Evolutionary conservation across 2,329 filamentous ascomycete species (phyloP).

Genomic region (Aspergillus amoenus): DNA sequence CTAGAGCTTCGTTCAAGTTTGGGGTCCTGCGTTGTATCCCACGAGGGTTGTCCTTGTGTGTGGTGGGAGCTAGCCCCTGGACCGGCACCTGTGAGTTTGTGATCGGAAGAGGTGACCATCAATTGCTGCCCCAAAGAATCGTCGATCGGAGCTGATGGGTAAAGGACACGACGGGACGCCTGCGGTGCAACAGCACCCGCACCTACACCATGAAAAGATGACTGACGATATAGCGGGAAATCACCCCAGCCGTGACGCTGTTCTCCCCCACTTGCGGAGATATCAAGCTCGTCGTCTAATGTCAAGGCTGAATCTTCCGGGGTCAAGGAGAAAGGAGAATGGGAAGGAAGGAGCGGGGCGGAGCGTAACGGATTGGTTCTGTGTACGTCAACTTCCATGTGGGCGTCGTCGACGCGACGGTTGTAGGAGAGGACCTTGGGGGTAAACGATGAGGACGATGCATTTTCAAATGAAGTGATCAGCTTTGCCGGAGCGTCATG

Average conservation of each 20-base stretch:
- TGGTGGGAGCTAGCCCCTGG: slow-evolving; percentile 24
- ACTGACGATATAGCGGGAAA: slow-evolving; percentile 22
- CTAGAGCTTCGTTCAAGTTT: slow-evolving; percentile 40
- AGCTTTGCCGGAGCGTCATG: slow-evolving; percentile 33
- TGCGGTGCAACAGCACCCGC: slow-evolving; percentile 19
- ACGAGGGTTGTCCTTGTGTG: slow-evolving; percentile 21
- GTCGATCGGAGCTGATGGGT: slow-evolving; percentile 31
- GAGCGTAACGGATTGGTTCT: slow-evolving; percentile 31
- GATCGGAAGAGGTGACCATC: slow-evolving; percentile 21
- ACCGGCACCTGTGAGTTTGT: slow-evolving; percentile 17
- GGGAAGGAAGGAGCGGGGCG: slow-evolving; percentile 26
- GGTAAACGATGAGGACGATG: slow-evolving; percentile 24
- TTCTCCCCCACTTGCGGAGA: slow-evolving; percentile 16
- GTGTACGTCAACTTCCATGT: slow-evolving; percentile 40
- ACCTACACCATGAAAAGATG: slow-evolving; percentile 25
- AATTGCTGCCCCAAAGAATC: slow-evolving; percentile 21
- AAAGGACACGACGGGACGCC: slow-evolving; percentile 25
- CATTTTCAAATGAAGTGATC: slow-evolving; percentile 32
- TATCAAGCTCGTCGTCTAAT: slow-evolving; percentile 22
- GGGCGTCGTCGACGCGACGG: slow-evolving; percentile 29
- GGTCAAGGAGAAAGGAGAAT: slow-evolving; percentile 24
- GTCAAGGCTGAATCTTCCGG: slow-evolving; percentile 28
- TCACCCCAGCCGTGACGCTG: slow-evolving; percentile 18
- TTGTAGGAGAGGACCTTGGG: slow-evolving; percentile 31
- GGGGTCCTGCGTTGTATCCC: slow-evolving; percentile 22